Percentiles rank a stretch among this genome's conserved stretches.
These are phyloP conservation scores for Hypholoma sublateritium DNA, from an alignment of 768 basidiomycete species.

Conservation along the genomic window DNA sequence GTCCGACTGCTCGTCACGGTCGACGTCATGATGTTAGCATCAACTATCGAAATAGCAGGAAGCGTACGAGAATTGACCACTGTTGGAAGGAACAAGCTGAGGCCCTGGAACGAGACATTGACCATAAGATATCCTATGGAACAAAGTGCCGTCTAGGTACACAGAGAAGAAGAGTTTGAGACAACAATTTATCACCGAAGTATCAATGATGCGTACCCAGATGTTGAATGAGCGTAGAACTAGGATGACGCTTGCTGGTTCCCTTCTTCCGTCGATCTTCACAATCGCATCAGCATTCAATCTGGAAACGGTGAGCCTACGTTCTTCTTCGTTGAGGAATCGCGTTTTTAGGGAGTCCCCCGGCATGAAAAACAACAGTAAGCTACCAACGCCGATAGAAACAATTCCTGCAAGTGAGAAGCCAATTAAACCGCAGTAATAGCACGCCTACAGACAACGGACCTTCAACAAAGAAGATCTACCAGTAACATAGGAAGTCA, in stretches of 20 bases:
- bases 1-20: constrained; percentile 23
- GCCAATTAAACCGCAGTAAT: too few species aligned
- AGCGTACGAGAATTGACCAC: constrained; percentile 40
- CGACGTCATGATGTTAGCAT: background rate
- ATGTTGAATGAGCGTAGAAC: constrained; percentile 19
- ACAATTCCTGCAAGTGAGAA: constrained; percentile 15
- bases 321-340: constrained; percentile 24
- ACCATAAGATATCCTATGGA: constrained; percentile 27
- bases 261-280: constrained; percentile 23
- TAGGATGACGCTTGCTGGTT: constrained; percentile 19
- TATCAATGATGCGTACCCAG: background rate
- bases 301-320: constrained; percentile 22
- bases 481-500: background rate
- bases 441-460: too few species aligned
- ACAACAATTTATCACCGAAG: constrained; percentile 4
- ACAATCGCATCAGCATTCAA: constrained; percentile 23
- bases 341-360: constrained; percentile 24
- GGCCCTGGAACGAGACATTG: constrained; percentile 40
- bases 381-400: constrained; percentile 23
- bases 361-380: constrained; percentile 23
- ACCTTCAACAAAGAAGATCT: constrained; percentile 28
- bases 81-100: constrained; percentile 42
- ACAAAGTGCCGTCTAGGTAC: constrained; percentile 26
- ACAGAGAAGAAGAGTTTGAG: background rate
- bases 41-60: background rate